Evolutionary conservation across 2,329 filamentous ascomycete species (phyloP).

Genomic region (Ophiocordyceps camponoti-saundersi): DNA sequence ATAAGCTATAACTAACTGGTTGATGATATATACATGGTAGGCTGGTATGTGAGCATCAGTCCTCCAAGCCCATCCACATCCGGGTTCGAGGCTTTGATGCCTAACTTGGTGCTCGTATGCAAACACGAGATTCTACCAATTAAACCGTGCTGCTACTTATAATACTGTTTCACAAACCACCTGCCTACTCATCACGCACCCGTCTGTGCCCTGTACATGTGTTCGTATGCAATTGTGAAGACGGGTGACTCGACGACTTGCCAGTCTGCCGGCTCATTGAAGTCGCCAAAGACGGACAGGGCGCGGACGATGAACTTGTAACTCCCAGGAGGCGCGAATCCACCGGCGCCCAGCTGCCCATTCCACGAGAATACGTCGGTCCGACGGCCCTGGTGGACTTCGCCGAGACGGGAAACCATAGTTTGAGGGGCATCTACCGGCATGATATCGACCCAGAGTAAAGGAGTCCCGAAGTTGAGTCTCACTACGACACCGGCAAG

Average conservation of each 20-base stretch:
- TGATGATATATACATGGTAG: no score
- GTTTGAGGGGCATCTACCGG: neutral
- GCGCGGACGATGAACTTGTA: slow-evolving; percentile 2
- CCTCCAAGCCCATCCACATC: no score
- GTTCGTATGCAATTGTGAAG: neutral
- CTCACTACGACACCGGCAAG: neutral
- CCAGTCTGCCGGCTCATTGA: neutral
- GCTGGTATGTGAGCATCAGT: no score
- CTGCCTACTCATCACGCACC: no score
- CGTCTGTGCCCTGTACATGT: neutral
- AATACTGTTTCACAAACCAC: no score
- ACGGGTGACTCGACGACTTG: neutral
- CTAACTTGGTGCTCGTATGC: no score
- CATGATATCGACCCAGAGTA: neutral
- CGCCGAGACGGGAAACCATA: neutral
- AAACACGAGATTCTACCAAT: no score
- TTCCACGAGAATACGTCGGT: neutral
- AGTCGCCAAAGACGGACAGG: slow-evolving; percentile 1
- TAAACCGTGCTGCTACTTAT: no score
- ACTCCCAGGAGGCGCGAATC: slow-evolving; percentile 1
- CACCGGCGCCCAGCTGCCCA: neutral
- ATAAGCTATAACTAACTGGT: no score
- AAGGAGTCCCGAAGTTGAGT: neutral
- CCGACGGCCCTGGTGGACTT: neutral
- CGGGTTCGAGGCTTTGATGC: no score